phyloP scores from a whole-genome alignment of 371 early-diverging fungal species.

The Mucor mucedo region DNA sequence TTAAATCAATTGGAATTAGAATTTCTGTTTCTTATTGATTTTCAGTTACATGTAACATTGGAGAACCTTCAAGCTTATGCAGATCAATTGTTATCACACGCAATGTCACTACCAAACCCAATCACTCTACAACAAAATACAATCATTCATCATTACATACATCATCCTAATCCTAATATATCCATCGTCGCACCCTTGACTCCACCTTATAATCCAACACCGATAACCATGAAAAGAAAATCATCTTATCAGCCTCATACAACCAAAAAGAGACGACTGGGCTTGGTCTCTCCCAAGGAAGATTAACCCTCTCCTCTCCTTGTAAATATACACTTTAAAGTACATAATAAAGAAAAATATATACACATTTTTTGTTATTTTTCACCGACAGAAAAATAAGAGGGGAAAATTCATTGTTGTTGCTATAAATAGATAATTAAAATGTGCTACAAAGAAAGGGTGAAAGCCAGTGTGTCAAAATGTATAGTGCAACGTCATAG shows the following conservation, averaged over 20 bases:
- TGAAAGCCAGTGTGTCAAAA: no score
- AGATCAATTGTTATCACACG: conserved; percentile 50
- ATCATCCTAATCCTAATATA: neutral
- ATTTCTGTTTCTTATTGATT: conserved; percentile 78
- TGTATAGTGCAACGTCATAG: neutral
- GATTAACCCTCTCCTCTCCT: neutral
- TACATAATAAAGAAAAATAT: neutral
- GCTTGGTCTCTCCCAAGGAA: conserved; percentile 17
- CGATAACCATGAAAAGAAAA: neutral
- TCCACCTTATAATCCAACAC: conserved; percentile 12
- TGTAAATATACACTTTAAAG: neutral
- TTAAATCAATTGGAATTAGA: conserved; percentile 87
- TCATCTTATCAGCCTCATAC: conserved; percentile 8
- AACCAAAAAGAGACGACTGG: conserved; percentile 4
- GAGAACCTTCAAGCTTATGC: conserved; percentile 71
- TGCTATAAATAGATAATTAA: no score
- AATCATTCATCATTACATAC: neutral
- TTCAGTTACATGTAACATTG: conserved; percentile 68
- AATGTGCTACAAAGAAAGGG: neutral
- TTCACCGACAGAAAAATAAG: neutral
- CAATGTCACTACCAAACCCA: conserved; percentile 9
- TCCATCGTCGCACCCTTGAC: conserved; percentile 12
- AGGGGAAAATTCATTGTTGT: no score
- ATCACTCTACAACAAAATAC: conserved; percentile 1
- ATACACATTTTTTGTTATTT: neutral